Conservation (phyloP, 2,329 filamentous ascomycete genomes). For the Microsporum canis region DNA sequence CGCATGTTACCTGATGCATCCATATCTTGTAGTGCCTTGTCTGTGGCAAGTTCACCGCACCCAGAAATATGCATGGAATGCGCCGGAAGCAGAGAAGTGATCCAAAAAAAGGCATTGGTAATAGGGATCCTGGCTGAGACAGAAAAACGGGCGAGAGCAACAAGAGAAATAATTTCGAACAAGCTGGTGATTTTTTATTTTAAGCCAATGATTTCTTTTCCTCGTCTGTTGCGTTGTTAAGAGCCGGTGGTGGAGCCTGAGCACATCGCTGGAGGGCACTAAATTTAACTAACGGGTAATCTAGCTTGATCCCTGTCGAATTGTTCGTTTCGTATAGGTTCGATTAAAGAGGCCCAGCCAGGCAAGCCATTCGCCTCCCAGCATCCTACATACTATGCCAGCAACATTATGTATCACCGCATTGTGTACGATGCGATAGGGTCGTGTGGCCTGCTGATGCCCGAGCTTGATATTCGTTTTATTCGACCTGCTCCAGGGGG, state of each 20-base stretch:
- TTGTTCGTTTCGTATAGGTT: conserved; percentile 1
- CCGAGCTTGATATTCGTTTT: not conserved
- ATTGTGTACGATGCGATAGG: not conserved
- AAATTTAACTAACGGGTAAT: conserved; percentile 5
- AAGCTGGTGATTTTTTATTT: not conserved
- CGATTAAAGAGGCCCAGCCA: not conserved
- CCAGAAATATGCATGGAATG: no score
- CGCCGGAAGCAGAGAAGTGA: not conserved
- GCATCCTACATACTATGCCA: not conserved
- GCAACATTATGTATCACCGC: not conserved
- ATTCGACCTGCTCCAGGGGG: not conserved
- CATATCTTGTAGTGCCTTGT: not conserved
- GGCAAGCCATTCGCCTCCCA: not conserved
- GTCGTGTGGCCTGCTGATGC: not conserved
- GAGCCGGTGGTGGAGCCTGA: conserved; percentile 1
- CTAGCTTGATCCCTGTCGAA: conserved; percentile 3
- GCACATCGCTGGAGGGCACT: conserved; percentile 2
- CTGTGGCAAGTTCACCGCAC: not conserved
- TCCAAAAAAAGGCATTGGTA: not conserved
- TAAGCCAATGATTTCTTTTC: conserved; percentile 2
- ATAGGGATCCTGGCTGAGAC: not conserved
- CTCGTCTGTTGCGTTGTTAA: not conserved
- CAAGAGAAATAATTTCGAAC: not conserved
- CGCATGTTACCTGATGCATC: no score
- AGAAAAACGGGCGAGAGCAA: not conserved